Base-by-base conservation (phyloP, 495 filamentous ascomycete species). In the Darksidea phi region DNA sequence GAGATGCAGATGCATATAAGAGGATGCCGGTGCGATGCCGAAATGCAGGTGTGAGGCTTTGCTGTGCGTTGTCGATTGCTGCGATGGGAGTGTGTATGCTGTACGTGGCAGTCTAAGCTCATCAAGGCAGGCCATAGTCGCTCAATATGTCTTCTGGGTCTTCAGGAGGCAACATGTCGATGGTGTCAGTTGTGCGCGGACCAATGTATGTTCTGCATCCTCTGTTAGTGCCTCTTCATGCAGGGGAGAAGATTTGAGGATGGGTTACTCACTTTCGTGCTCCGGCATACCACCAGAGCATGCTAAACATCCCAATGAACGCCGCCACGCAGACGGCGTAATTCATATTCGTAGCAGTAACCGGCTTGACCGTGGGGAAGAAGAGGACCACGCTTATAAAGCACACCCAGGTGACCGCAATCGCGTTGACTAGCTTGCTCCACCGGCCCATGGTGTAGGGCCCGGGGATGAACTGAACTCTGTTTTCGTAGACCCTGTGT, bases 321-420 rank as follows among this genome's bases (percentile, higher is more conserved):
- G 67, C 78, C n/a, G 80, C 86, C 11, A 89, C 85, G 54, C 76
- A 84, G 51, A 87, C 77, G 1, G 83, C 86, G 66, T 88, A 89
- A 59, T 89, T 89, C 84, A 89, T 88, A 70, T 88, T 89, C 26
- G 76, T 74, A 1, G 71, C 61, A 2, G 86, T 89, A 8, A 89
- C 75, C 23, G 86, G 86, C 25, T 78, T 75, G 15, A 72, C 68
- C 5, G 84, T 76, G 4, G 86, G 86, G 75, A 86, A 88, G 73
- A 88, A 84, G 46, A 89, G 72, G 24, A 88, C 79, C 3, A 82
- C 76, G 61, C 83, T 86, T 57, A 89, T 88, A 67, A 88, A 86
- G 37, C 77, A 48, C 3, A 88, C 86, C 86, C 86, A 89, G 1
- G 70, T 64, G n/a, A 86, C 75, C 0, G 85, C 81, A 4, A 88